Evolutionary conservation across 306 rosid genomes (phyloP).

Genomic region (Trichosanthes cucumerina): DNA sequence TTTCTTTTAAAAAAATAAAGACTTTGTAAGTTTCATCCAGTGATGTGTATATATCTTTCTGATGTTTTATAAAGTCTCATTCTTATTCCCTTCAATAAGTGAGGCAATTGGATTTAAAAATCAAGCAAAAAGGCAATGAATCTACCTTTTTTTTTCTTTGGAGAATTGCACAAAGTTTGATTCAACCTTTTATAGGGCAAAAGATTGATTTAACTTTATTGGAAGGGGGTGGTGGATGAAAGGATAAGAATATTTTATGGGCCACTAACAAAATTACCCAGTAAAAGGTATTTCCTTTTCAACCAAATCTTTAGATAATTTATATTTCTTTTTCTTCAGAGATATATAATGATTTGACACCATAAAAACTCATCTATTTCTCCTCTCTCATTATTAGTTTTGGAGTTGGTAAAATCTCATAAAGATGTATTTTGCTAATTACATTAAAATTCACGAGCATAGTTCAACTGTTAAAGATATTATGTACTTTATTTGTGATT

Average conservation of each 20-base stretch:
- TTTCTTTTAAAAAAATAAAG: not conserved
- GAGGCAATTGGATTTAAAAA: slow-evolving; percentile 1
- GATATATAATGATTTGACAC: not conserved
- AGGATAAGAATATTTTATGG: slow-evolving; percentile 2
- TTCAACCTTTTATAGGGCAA: not conserved
- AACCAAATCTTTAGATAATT: not conserved
- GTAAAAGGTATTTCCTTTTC: not conserved
- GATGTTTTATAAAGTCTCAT: not conserved
- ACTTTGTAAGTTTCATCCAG: not conserved
- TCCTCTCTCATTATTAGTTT: not conserved
- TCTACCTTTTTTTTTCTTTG: not conserved
- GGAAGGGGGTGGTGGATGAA: not conserved
- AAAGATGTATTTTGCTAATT: not conserved
- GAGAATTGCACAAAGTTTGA: not conserved
- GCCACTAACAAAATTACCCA: not conserved
- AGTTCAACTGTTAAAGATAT: too few species aligned
- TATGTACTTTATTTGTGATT: too few species aligned
- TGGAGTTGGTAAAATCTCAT: not conserved
- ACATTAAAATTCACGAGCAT: too few species aligned
- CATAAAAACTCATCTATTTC: not conserved
- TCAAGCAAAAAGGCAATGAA: not conserved
- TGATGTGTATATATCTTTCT: not conserved
- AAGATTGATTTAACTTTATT: slow-evolving; percentile 3
- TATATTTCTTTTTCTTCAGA: not conserved
- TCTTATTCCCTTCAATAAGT: slow-evolving; percentile 5